Evolutionary conservation across 2,329 filamentous ascomycete species (phyloP), one percentile per base, ranked within the genome.

Genomic region (Verticillium albo-atrum): DNA sequence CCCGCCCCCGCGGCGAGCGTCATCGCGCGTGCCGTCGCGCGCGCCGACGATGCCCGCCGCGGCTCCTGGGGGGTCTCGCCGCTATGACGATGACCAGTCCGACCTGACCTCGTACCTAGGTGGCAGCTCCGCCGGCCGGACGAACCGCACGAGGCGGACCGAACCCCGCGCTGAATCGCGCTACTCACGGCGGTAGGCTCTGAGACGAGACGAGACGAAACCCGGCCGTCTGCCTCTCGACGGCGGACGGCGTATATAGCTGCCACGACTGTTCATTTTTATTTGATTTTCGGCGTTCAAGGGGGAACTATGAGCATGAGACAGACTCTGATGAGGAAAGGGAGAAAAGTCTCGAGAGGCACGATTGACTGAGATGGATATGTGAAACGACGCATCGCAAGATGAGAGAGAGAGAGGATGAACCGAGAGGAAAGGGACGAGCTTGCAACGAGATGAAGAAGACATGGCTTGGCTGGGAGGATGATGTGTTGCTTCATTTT

Each of bases 61-160:
- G 55, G 23, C 47, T 23, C 12, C 42, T 23, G 42, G 42, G 42
- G 42, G 42, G 42, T 50, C 42, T 7, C 42, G 42, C 25, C 42
- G 42, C 20, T 50, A 50, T 50, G 42, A 50, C 42, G 42, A 50
- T 50, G 42, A 50, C 42, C 42, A 50, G 42, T 50, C 62, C 35
- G 57, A 63, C 59, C 62, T 64, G 59, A 64, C 62, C 57, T 65
- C 64, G 55, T 60, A 64, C 56, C 55, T 62, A 79, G 79, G 77
- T 69, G 82, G 79, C 55, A 80, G 78, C 68, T 78, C 77, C 25
- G 78, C 77, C 55, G 72, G 75, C 66, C 74, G 78, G 69, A 79
- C 72, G 28, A 67, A 71, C 56, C 69, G 42, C 51, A 61, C 61
- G 32, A 58, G 62, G 30, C 59, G 61, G 17, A 61, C 62, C 28